A percentile compares a stretch with the other conserved stretches of the same genome.
phyloP scores from a whole-genome alignment of 2,329 filamentous ascomycete genomes.

The Penicillium sp. region DNA sequence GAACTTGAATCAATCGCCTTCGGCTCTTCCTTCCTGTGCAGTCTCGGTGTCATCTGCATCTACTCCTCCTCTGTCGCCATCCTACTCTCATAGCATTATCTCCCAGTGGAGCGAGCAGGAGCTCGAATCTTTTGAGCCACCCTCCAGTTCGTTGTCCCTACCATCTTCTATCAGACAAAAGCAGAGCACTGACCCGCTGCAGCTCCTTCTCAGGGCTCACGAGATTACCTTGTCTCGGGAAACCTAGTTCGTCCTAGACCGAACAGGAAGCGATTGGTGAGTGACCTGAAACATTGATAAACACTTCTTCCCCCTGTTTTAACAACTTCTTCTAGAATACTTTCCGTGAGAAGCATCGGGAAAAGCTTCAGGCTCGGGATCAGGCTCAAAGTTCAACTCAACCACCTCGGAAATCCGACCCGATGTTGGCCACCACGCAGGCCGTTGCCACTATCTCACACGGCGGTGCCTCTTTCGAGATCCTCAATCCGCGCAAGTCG shows the following conservation, averaged over 20 bases:
- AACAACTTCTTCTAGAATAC: conserved; percentile 24
- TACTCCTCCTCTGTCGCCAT: conserved; percentile 36
- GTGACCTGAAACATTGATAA: conserved; percentile 18
- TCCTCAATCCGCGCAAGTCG: conserved; percentile 36
- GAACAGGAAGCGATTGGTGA: conserved; percentile 25
- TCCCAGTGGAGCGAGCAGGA: conserved; percentile 29
- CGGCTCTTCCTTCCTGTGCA: conserved; percentile 19
- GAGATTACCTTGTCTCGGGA: conserved; percentile 20
- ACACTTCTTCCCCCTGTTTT: conserved; percentile 8
- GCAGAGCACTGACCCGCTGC: conserved; percentile 10
- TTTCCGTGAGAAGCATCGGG: conserved; percentile 29
- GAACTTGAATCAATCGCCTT: conserved; percentile 27
- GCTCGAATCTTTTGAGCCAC: conserved; percentile 21
- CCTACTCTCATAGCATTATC: conserved; percentile 32
- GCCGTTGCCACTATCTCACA: conserved; percentile 29
- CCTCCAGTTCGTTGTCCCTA: neutral
- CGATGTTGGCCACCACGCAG: conserved; percentile 26
- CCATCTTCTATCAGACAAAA: neutral
- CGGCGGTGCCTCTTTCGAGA: conserved; percentile 36
- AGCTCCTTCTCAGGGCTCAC: conserved; percentile 17
- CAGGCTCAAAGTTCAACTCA: conserved; percentile 15
- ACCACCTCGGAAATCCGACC: conserved; percentile 23
- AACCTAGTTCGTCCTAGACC: conserved; percentile 19
- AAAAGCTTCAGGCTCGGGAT: conserved; percentile 18
- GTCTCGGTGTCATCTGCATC: conserved; percentile 27